Conservation (phyloP, 139 green algal species). For the Volvox africanus region DNA sequence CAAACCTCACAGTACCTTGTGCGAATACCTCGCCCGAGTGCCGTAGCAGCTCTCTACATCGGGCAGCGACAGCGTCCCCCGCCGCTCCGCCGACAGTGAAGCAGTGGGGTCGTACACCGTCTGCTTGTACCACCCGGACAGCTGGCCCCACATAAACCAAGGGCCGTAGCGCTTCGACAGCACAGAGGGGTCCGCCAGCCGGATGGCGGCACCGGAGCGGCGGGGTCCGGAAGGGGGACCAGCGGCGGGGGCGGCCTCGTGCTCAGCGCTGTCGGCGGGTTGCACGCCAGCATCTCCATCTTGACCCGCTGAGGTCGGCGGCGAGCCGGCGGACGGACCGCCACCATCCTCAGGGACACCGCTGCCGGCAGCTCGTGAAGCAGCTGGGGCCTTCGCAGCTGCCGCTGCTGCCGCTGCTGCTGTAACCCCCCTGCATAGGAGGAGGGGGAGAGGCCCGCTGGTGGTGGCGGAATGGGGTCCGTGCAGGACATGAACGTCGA, state of each 20-base stretch:
- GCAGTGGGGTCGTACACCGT: constrained; percentile 91
- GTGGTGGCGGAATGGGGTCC: too few relatives aligned
- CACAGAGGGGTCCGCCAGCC: constrained; percentile 33
- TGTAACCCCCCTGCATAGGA: neutral
- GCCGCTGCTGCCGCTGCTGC: neutral
- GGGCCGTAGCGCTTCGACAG: constrained; percentile 85
- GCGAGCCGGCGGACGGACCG: neutral
- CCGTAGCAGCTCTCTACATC: constrained; percentile 84
- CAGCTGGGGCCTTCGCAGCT: too few relatives aligned
- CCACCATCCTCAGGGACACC: neutral
- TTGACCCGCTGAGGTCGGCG: neutral
- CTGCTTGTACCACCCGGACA: constrained; percentile 92
- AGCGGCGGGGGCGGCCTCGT: neutral
- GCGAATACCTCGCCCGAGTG: constrained; percentile 54
- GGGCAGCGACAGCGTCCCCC: constrained; percentile 87
- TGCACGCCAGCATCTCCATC: neutral
- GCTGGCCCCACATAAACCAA: constrained; percentile 90
- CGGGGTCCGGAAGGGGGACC: neutral
- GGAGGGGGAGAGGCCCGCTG: too few relatives aligned
- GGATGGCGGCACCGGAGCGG: neutral
- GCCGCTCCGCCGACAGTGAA: constrained; percentile 83
- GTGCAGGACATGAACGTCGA: too few relatives aligned
- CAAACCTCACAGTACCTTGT: constrained; percentile 52
- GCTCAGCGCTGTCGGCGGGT: neutral
- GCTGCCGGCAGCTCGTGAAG: neutral